Base-by-base conservation (phyloP, 2,329 filamentous ascomycete species). In the Fonsecaea erecta region DNA sequence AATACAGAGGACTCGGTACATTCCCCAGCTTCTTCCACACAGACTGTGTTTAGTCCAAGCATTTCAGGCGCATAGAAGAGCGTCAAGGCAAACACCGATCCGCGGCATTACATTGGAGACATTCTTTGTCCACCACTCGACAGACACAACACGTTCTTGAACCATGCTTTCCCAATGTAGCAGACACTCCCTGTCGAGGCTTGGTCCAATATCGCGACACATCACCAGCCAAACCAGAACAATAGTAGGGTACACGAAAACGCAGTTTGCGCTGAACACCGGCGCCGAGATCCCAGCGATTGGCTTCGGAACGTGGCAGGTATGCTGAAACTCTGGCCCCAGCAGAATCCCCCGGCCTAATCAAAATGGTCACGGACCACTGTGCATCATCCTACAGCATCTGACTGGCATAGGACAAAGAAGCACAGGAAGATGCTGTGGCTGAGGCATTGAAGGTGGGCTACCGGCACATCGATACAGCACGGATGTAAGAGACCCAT, bases 231-330 rank as follows among this genome's bases (percentile, higher is more conserved):
- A 69, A 18, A 63, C 40, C 43, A 65, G 67, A 46, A 65, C 62
- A 3, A 43, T 69, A 28, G 62, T 65, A 34, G 67, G 64, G 8
- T 70, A 70, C 46, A 66, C 56, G 18, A 68, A 67, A 52, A 68
- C 68, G 1, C 63, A 64, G 52, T 61, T 67, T 51, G n/a, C 55
- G 16, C 73, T 83, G 28, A 84, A 83, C 70, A 83, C 80, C 11
- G 80, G 81, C 7, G 77, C 77, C 9, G 70, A 79, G 30, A 82
- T 83, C 24, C 80, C 80, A 24, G 78, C 80, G 26, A 71, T 84
- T 35, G 83, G 83, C 1, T 83, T 85, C 60, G 83, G 83, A 2
- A 85, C 83, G 40, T 85, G 82, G 83, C 83, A 71, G 62, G 65
- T 67, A 54, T 55, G 62, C 14, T 52, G 24, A 2, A n/a, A 18